Conservation (phyloP, 75 land plant species). For the Sequoiadendron giganteum region DNA sequence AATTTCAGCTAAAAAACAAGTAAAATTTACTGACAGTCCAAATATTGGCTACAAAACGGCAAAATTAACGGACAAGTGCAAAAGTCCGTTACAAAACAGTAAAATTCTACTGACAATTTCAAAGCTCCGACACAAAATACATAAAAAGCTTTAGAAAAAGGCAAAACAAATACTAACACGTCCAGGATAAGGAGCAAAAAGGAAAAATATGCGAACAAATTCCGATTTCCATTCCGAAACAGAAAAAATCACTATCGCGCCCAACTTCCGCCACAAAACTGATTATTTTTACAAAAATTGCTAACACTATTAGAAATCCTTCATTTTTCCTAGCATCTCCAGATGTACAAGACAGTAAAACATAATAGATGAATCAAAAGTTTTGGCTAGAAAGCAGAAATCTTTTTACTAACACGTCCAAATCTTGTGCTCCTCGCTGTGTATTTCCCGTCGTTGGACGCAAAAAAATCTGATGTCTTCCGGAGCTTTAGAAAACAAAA, state of each 20-base stretch:
- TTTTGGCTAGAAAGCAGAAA: not conserved
- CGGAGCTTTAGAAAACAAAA: not conserved
- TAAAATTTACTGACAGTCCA: not conserved
- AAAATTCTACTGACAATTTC: not conserved
- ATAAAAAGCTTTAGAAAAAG: not conserved
- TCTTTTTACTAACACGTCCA: not conserved
- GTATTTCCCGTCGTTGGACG: not conserved
- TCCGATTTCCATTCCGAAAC: not conserved
- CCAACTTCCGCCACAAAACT: not conserved
- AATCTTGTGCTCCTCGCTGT: not conserved
- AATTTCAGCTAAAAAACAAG: too few relatives aligned
- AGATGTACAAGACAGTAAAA: not conserved
- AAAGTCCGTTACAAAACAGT: not conserved
- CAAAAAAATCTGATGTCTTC: not conserved
- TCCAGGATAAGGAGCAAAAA: not conserved
- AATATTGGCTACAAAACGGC: not conserved
- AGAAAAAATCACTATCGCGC: not conserved
- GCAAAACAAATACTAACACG: not conserved
- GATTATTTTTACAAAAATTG: not conserved
- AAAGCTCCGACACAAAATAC: not conserved
- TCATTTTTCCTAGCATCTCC: not conserved
- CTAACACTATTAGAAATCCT: not conserved
- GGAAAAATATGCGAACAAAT: not conserved
- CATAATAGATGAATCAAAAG: not conserved
- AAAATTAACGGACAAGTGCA: not conserved